phyloP scores from a whole-genome alignment of 306 rosid species.

The Vigna angularis region DNA sequence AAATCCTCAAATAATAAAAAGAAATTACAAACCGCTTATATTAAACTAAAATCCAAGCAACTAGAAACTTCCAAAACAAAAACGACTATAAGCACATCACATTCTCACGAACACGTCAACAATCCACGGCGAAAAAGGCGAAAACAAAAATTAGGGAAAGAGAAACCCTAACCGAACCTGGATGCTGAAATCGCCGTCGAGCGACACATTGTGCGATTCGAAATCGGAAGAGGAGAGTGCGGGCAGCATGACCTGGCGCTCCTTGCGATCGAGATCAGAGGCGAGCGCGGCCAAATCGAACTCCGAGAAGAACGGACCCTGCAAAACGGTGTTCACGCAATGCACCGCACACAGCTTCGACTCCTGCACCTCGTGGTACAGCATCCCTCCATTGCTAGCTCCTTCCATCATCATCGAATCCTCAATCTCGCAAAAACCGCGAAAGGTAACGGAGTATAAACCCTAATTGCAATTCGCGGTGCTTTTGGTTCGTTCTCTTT shows the following conservation, averaged over 20 bases:
- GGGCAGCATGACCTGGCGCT: conserved; percentile 86
- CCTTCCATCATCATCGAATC: conserved; percentile 71
- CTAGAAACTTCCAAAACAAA: background rate
- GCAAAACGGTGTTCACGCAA: conserved; percentile 90
- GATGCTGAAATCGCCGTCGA: conserved; percentile 97
- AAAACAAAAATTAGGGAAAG: background rate
- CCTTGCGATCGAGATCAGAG: conserved; percentile 86
- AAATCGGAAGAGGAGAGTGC: conserved; percentile 71
- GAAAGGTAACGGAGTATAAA: background rate
- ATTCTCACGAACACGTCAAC: background rate
- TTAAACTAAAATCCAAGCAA: conserved; percentile 7
- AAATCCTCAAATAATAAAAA: background rate
- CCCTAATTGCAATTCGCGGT: conserved; percentile 23
- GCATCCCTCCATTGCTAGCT: conserved; percentile 94
- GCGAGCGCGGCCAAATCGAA: conserved; percentile 97
- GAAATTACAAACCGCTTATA: background rate
- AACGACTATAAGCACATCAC: background rate
- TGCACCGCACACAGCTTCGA: conserved; percentile 98
- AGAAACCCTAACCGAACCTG: conserved; percentile 61
- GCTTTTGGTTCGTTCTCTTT: background rate
- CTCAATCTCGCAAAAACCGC: background rate
- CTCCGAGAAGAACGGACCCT: conserved; percentile 97
- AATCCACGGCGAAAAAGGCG: background rate
- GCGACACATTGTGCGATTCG: conserved; percentile 93
- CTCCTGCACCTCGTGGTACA: conserved; percentile 98